Base-by-base conservation (phyloP, 179 eudicot species). In the Monotropa hypopitys region DNA sequence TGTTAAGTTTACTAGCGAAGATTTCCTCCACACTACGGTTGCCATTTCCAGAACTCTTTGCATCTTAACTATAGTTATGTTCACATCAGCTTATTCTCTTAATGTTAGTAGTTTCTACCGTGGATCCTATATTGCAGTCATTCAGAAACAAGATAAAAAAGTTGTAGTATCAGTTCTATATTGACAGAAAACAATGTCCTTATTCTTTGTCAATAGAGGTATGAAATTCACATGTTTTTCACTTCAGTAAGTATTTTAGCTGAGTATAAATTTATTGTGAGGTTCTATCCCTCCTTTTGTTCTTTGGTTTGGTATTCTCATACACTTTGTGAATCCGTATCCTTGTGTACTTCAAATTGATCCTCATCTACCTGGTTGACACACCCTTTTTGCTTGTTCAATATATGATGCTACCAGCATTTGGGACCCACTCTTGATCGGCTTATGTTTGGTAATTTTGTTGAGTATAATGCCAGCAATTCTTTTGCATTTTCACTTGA, bases 401-500 rank as follows among this genome's bases (percentile, higher is more conserved):
- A 69, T 40, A 45, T 43, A 53, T 23, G 73, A 11, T 45, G 15
- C 33, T 11, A 45, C 53, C n/a, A 12, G 20, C 40, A 26, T 71
- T 71, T 28, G 74, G 74, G 56, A 71, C 12, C 26, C 28, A n/a
- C 40, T 71, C 38, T 13, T 46, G 38, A 47, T 46, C 32, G 50
- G 26, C 28, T 38, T 69, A 16, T 65, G 43, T 16, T 7, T 20
- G 45, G 45, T 65, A 69, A 11, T 23, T 5, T 21, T 21, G 23
- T 26, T 13, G 18, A n/a, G 61, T 68, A 15, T 70, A 26, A 43
- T n/a, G 26, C 30, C 35, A 42, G 35, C 33, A 43, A 26, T 47
- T 71, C 4, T 71, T 49, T 47, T 71, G 74, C 57, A 70, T 10
- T 71, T 47, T 53, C 74, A 47, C 38, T 28, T 47, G 74, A 16